A percentile compares a stretch with the other conserved stretches of the same genome.
phyloP scores from a whole-genome alignment of 1,284 basidiomycete species.

The Marasmius tenuissimus region DNA sequence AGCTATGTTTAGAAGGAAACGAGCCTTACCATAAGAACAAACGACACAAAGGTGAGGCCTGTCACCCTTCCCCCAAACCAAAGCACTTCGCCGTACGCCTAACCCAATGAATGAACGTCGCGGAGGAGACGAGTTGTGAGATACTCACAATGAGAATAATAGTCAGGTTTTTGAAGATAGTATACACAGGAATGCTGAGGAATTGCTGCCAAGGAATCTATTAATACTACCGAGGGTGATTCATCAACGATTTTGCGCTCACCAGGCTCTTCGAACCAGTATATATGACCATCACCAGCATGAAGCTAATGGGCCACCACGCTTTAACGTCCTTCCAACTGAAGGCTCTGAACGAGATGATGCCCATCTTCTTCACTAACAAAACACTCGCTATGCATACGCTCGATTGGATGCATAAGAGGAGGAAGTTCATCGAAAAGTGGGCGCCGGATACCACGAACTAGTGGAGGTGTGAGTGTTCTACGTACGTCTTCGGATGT shows the following conservation, averaged over 20 bases:
- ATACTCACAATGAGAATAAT: constrained; percentile 91
- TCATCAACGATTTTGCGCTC: constrained; percentile 28
- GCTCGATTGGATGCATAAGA: constrained; percentile 88
- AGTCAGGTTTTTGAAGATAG: constrained; percentile 99
- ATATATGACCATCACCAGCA: constrained; percentile 83
- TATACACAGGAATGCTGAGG: constrained; percentile 90
- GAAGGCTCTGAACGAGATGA: constrained; percentile 89
- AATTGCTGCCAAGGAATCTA: constrained; percentile 66
- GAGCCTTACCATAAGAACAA: constrained; percentile 84
- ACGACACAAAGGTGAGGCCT: constrained; percentile 84
- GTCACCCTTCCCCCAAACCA: constrained; percentile 96
- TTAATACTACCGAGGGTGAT: constrained; percentile 1
- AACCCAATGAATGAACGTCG: background rate
- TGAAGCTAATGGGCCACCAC: constrained; percentile 82
- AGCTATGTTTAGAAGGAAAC: constrained; percentile 1
- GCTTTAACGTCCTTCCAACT: constrained; percentile 83
- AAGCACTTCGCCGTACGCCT: constrained; percentile 96
- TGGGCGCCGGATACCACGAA: constrained; percentile 92
- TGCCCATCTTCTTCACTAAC: constrained; percentile 72
- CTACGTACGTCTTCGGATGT: background rate
- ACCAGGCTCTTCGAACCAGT: constrained; percentile 97
- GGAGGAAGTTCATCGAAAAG: constrained; percentile 97
- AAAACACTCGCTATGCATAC: constrained; percentile 85
- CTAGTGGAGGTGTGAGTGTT: constrained; percentile 37
- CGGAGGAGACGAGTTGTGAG: background rate